Evolutionary conservation across 2,329 filamentous ascomycete genomes (phyloP), one percentile per base, ranked within the genome.

Genomic region (Talaromyces atroroseus): DNA sequence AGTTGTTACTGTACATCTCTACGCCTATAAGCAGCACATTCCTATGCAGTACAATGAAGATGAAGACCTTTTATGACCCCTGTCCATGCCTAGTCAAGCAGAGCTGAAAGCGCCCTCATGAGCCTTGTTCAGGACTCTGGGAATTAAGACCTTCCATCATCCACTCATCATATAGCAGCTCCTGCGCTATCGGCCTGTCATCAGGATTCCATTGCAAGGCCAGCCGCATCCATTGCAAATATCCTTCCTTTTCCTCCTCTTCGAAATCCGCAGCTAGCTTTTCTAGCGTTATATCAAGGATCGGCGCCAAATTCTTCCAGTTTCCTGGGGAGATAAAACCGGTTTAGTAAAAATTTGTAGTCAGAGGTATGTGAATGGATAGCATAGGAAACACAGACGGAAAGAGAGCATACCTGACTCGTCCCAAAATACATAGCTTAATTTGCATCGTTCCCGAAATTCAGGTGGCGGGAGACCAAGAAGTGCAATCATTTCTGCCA

Each of bases 401-500:
- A 36, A 3, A 36, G 32, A 36, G 32, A 36, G 46, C 26, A 34
- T 54, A 61, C 60, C 59, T 18, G 24, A 29, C 5, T 32, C 18
- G 18, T 62, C 59, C 60, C 60, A 63, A 44, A 58, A 61, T 1
- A 56, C 51, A 16, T 12, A 38, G 20, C 49, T 58, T 6, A 53
- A 20, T 23, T 49, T 23, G 48, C 51, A 55, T 23, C 40, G 46
- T 21, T 11, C 51, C 16, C 58, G 48, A 18, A 58, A 56, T 5
- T 52, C 47, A 20, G 23, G 7, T 32, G 54, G 58, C n/a, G 58
- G 60, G n/a, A 51, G 44, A 20, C 60, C 60, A 3, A 62, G 49
- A 12, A 62, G 49, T 2, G 51, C 59, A 40, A 54, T 18, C 56
- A 63, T 62, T 23, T 60, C 61, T 5, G 60, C 60, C 21, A 60